Base-by-base conservation (phyloP, 2,329 filamentous ascomycete genomes). In the Nemania sp. region DNA sequence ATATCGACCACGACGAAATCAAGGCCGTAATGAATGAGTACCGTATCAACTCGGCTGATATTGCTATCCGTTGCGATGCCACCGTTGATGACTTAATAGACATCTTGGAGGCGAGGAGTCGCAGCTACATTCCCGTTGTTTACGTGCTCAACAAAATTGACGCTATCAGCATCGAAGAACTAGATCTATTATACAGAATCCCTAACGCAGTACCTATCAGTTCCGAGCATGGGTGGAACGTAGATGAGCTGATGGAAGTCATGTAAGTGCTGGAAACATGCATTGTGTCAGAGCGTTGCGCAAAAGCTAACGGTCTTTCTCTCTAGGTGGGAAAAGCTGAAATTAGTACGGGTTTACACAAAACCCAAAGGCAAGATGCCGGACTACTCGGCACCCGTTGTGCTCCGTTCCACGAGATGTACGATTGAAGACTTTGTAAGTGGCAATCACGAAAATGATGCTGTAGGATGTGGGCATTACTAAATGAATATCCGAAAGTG, bases 61-160 rank as follows among this genome's bases (percentile, higher is more conserved):
- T 99, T 68, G 90, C 93, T 42, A 97, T 99, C 72, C 89, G 94
- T 61, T 99, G 94, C 74, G 94, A 99, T 73, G 94, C 94, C 52
- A 99, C 94, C 2, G 86, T 99, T 60, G 94, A 99, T 74, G 94
- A 99, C 72, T 75, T 99, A 61, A 99, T 99, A 69, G 94, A 99
- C 73, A 77, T 99, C 17, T 82, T 99, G 40, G 94, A 99, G 73
- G 93, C 93, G 41, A 96, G 90, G 80, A 91, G 88, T 70, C 84
- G 94, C 73, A 91, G 90, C 71, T 99, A 99, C 72, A 97, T 99
- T 62, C 94, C 94, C n/a, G 94, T 97, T 61, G 90, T 99, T 49
- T 99, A 99, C 76, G 94, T 95, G 36, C 81, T 99, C 66, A 99
- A 99, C 83, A 99, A 99, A 80, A 99, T 99, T 64, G 94, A 99